Evolutionary conservation across 345 rosid species (phyloP), one percentile per base, ranked within the genome.

Genomic region (Xanthoceras sorbifolium): DNA sequence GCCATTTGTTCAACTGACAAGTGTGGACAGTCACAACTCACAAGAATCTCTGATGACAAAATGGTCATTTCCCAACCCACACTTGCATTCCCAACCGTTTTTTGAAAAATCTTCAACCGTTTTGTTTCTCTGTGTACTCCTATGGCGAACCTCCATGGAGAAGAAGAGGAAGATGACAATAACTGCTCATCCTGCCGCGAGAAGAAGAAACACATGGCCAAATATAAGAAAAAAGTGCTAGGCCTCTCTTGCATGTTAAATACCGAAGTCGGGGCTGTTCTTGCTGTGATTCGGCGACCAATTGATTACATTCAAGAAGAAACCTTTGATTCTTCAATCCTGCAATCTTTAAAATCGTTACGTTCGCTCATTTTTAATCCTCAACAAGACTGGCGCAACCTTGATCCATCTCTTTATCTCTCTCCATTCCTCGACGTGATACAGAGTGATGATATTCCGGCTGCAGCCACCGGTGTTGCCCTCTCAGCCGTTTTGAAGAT

Each of bases 231-330:
- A 74, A 92, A 85, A 82, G 90, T 90, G 80, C 76, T 90, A 0
- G 93, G 90, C 15, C 74, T 92, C 65, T 92, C 98, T 0, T 95
- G 97, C 86, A 95, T 95, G 98, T 84, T 95, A 55, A 95, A 91
- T 89, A 90, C 99, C 0, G 99, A 95, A 76, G 93, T 95, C 1
- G 94, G 94, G 0, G 95, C 98, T 8, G 86, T 95, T 67, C 90
- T 95, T 0, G 97, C 97, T 0, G 92, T 92, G 46, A 84, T 95
- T 29, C 89, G 98, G 32, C 84, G 98, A 3, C 97, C 97, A 2
- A 25, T 76, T 0, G 85, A 85, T 64, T 83, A 85, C 84, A 74
- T 88, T 0, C 92, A 87, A 40, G 97, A 91, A 18, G 90, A 91
- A 22, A 60, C 67, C 20, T 72, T 61, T 63, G 97, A 95, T 75